These are phyloP conservation scores for Saccharomycopsis selenospora DNA, from an alignment of 805 yeast genomes.

Conservation along the genomic window DNA sequence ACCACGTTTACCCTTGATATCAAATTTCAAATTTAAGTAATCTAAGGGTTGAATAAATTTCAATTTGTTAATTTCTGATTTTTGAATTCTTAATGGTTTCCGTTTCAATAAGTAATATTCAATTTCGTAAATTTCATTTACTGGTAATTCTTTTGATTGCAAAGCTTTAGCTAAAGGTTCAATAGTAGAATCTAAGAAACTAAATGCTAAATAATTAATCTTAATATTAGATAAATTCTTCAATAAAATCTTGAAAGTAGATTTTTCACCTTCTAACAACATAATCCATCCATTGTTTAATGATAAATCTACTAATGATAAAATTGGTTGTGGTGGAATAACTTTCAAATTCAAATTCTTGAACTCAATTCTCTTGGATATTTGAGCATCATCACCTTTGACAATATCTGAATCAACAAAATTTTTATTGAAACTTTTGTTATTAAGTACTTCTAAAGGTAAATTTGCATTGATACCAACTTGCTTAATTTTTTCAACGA, in stretches of 20 bases:
- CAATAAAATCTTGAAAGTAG: conserved; percentile 41
- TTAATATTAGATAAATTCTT: conserved; percentile 52
- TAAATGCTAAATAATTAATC: conserved; percentile 51
- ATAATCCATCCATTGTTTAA: conserved; percentile 61
- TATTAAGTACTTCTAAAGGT: not conserved
- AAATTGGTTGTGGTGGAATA: conserved; percentile 50
- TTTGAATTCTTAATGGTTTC: conserved; percentile 46
- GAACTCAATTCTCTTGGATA: conserved; percentile 21
- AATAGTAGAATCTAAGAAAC: conserved; percentile 65
- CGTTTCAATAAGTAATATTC: conserved; percentile 59
- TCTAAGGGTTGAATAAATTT: conserved; percentile 28
- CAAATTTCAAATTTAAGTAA: conserved; percentile 44
- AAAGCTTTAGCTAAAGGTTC: conserved; percentile 56
- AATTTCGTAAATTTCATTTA: conserved; percentile 63
- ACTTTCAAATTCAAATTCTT: conserved; percentile 30
- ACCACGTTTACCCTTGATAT: conserved; percentile 66
- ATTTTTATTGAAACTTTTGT: not conserved
- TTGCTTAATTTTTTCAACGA: conserved; percentile 27
- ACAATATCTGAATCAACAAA: not conserved
- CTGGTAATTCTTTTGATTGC: conserved; percentile 39
- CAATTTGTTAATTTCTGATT: conserved; percentile 22
- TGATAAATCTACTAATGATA: conserved; percentile 45
- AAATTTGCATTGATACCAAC: conserved; percentile 23
- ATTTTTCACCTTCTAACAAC: conserved; percentile 72
- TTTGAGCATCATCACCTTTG: conserved; percentile 13